Evolutionary conservation across 495 filamentous ascomycete genomes (phyloP).

Genomic region (Lasiosphaeriaceae sp.): DNA sequence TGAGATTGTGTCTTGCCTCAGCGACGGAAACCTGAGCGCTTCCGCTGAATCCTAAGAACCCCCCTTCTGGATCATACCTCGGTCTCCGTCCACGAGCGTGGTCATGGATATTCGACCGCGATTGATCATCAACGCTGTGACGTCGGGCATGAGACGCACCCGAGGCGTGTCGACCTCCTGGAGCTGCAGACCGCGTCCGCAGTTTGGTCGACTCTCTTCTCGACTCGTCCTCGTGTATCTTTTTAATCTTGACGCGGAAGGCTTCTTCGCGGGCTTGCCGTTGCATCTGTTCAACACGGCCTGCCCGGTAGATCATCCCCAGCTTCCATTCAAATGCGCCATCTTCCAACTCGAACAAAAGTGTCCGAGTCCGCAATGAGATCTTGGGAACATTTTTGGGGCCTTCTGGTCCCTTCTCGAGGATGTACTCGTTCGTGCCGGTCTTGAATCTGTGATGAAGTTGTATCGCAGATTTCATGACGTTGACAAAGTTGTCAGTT

Average conservation of each 20-base stretch:
- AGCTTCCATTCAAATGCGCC: conserved; percentile 97
- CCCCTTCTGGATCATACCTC: conserved; percentile 75
- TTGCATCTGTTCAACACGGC: conserved; percentile 83
- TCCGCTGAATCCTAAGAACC: conserved; percentile 60
- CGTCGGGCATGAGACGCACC: conserved; percentile 42
- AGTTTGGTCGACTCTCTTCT: conserved; percentile 46
- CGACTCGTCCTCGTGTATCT: conserved; percentile 63
- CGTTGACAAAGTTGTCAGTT: conserved; percentile 87
- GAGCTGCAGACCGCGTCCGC: conserved; percentile 47
- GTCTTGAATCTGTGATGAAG: conserved; percentile 88
- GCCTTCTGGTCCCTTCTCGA: conserved; percentile 74
- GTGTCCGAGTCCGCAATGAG: conserved; percentile 71
- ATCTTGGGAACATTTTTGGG: conserved; percentile 84
- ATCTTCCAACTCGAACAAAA: conserved; percentile 91
- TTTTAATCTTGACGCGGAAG: conserved; percentile 80
- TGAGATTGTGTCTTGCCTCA: conserved; percentile 69
- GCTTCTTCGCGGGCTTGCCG: conserved; percentile 86
- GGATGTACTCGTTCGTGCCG: conserved; percentile 78
- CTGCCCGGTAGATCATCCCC: conserved; percentile 83
- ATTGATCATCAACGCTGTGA: conserved; percentile 49
- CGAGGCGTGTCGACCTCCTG: conserved; percentile 36
- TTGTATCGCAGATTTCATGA: conserved; percentile 80
- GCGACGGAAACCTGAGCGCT: conserved; percentile 65
- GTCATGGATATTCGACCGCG: conserved; percentile 26
- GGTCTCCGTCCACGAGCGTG: conserved; percentile 31